Evolutionary conservation across 2,329 filamentous ascomycete species (phyloP).

Genomic region (Rhinocladiella similis): DNA sequence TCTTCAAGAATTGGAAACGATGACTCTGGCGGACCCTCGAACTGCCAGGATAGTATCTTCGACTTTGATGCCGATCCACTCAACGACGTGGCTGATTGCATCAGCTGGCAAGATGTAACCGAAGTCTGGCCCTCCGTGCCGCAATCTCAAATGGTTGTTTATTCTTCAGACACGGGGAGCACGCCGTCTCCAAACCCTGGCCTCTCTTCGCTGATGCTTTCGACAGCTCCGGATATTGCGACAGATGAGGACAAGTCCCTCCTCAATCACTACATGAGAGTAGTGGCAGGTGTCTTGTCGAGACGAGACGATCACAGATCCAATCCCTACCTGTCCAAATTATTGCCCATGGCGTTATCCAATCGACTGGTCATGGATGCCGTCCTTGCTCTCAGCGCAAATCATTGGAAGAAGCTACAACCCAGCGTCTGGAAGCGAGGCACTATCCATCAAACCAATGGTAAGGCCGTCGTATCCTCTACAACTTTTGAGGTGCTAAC

Average conservation of each 20-base stretch:
- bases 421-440: slow-evolving; percentile 32
- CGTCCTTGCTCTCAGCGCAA: slow-evolving; percentile 32
- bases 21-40: slow-evolving; percentile 14
- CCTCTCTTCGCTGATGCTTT: slow-evolving; percentile 14
- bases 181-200: slow-evolving; percentile 6
- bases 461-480: slow-evolving; percentile 6
- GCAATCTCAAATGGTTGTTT: background rate
- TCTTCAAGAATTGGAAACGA: background rate
- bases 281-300: slow-evolving; percentile 30
- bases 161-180: slow-evolving; percentile 5
- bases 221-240: slow-evolving; percentile 28
- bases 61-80: background rate
- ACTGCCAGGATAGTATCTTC: slow-evolving; percentile 16
- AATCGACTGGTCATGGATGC: slow-evolving; percentile 33
- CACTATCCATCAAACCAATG: slow-evolving; percentile 31
- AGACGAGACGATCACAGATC: slow-evolving; percentile 27
- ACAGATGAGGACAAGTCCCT: slow-evolving; percentile 33
- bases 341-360: slow-evolving; percentile 32
- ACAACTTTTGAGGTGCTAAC: background rate
- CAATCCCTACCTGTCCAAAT: slow-evolving; percentile 32
- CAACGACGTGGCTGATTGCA: background rate
- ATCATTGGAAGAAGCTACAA: slow-evolving; percentile 34
- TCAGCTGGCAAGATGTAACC: slow-evolving; percentile 1
- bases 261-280: slow-evolving; percentile 34
- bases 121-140: slow-evolving; percentile 25